A percentile compares a stretch with the other conserved stretches of the same genome.
Evolutionary conservation across 2,329 filamentous ascomycete genomes (phyloP).

Genomic region (Stagonosporopsis chrysanthemi): DNA sequence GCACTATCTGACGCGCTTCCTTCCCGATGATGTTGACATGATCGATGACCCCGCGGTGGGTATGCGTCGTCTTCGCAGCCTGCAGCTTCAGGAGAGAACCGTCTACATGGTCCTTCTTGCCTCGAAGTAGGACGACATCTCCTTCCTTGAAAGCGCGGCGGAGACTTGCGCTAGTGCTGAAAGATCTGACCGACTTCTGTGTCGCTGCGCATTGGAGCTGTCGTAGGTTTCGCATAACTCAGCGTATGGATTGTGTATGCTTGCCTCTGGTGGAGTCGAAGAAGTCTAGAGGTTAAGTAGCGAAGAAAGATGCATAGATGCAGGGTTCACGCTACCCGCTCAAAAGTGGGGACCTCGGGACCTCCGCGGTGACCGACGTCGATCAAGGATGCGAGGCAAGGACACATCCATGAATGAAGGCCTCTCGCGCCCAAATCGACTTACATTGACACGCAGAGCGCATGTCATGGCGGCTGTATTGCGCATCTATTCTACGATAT

Average conservation of each 20-base stretch:
- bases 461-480: conserved; percentile 26
- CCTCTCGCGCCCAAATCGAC: conserved; percentile 10
- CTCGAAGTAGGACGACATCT: conserved; percentile 54
- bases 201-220: conserved; percentile 13
- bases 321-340: conserved; percentile 17
- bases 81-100: conserved; percentile 53
- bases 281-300: conserved; percentile 15
- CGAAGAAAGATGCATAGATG: conserved; percentile 3
- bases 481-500: not conserved
- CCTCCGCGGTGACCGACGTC: conserved; percentile 22
- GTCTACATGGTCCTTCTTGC: conserved; percentile 46
- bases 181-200: conserved; percentile 20
- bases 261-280: not conserved
- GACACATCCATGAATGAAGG: conserved; percentile 16
- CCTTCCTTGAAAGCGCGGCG: conserved; percentile 45
- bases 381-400: conserved; percentile 25
- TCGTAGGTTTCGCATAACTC: conserved; percentile 32
- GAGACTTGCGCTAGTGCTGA: conserved; percentile 28
- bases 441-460: not conserved
- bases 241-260: conserved; percentile 1
- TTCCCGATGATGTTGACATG: conserved; percentile 70
- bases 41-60: conserved; percentile 58
- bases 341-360: conserved; percentile 5
- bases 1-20: conserved; percentile 64
- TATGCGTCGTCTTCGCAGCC: conserved; percentile 43